These are phyloP conservation scores for Deuterostichococcus epilithicus DNA, from an alignment of 139 green algal species.

Conservation along the genomic window DNA sequence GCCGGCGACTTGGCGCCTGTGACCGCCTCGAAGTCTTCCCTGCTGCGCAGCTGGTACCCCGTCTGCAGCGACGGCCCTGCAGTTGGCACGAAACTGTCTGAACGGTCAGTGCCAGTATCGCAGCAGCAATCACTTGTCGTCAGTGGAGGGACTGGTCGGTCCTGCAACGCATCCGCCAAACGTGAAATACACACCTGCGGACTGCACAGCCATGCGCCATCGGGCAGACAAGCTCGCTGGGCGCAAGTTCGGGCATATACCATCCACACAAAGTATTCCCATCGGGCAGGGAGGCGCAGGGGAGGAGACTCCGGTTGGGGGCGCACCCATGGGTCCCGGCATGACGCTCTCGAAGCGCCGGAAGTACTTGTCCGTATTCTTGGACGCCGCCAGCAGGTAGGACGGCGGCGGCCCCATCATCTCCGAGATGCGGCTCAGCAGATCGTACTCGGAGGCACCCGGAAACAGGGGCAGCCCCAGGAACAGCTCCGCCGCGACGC, in stretches of 20 bases:
- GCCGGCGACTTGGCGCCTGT: slow-evolving; percentile 25
- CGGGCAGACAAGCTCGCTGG: no score
- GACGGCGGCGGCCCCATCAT: slow-evolving; percentile 71
- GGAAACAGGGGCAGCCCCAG: slow-evolving; percentile 94
- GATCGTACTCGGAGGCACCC: slow-evolving; percentile 86
- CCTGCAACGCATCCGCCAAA: no score
- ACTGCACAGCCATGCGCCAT: no score
- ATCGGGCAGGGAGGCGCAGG: no score
- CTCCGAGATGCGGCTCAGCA: slow-evolving; percentile 84
- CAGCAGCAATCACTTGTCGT: no score
- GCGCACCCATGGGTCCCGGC: neutral
- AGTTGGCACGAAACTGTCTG: no score
- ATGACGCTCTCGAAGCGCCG: slow-evolving; percentile 3
- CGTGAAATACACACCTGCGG: no score
- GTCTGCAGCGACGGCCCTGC: neutral
- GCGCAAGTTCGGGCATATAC: no score
- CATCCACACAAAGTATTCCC: no score
- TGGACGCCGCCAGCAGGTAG: slow-evolving; percentile 58
- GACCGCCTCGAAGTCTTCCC: slow-evolving; percentile 63
- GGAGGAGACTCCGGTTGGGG: neutral
- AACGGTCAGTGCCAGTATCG: no score
- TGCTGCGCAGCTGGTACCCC: slow-evolving; percentile 47
- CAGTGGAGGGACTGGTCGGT: no score
- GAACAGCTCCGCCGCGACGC: slow-evolving; percentile 91
- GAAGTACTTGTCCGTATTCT: slow-evolving; percentile 82